phyloP scores from a whole-genome alignment of 495 filamentous ascomycete genomes.

The Talaromyces trachyspermus region DNA sequence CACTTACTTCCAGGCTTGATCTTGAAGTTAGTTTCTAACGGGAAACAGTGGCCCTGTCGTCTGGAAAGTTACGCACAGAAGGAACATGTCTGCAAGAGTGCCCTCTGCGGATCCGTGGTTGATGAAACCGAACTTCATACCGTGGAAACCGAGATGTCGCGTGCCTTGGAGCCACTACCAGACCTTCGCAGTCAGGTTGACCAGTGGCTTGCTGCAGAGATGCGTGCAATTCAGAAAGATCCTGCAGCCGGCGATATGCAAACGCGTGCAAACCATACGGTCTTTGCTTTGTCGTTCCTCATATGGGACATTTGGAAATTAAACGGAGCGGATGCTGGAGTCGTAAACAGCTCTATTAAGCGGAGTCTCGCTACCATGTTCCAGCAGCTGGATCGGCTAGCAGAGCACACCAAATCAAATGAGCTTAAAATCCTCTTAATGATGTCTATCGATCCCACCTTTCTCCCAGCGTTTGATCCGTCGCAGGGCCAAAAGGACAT shows the following conservation, averaged over 20 bases:
- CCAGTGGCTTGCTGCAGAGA: conserved; percentile 33
- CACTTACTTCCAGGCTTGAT: neutral
- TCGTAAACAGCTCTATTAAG: conserved; percentile 29
- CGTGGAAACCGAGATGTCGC: neutral
- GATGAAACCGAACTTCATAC: conserved; percentile 26
- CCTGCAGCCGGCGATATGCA: conserved; percentile 12
- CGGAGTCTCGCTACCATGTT: conserved; percentile 39
- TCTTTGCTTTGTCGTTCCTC: conserved; percentile 40
- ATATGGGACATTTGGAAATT: conserved; percentile 47
- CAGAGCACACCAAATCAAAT: conserved; percentile 27
- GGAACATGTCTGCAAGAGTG: conserved; percentile 3
- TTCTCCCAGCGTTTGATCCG: conserved; percentile 36
- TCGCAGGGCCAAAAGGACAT: conserved; percentile 33
- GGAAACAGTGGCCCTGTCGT: conserved; percentile 5
- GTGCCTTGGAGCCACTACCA: conserved; percentile 14
- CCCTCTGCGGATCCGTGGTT: conserved; percentile 30
- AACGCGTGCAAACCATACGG: conserved; percentile 25
- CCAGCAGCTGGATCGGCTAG: conserved; percentile 32
- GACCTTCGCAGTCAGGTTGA: conserved; percentile 38
- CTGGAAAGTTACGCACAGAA: conserved; percentile 2
- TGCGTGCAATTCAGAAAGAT: conserved; percentile 13
- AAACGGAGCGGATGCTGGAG: conserved; percentile 23
- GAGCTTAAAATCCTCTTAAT: conserved; percentile 42
- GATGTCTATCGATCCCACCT: conserved; percentile 43
- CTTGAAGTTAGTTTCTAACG: neutral